Percentiles rank a stretch among this genome's conserved stretches.
Conservation (phyloP, 2,329 filamentous ascomycete species). For the Curvularia lunata region DNA sequence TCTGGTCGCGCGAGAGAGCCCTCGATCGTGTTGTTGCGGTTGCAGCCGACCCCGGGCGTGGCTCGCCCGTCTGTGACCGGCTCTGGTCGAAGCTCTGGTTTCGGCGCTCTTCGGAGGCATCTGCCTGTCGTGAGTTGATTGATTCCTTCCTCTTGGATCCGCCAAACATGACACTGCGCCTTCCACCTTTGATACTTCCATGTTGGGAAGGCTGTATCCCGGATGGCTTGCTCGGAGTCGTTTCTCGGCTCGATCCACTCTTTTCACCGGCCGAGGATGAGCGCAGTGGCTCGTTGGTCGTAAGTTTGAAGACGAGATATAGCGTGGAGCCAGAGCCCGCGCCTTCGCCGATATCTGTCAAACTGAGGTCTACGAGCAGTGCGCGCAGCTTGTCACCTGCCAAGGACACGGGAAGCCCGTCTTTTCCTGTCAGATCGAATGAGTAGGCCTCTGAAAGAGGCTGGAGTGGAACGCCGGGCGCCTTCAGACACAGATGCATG, state of each 20-base stretch:
- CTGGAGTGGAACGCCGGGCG: constrained; percentile 65
- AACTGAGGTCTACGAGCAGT: constrained; percentile 84
- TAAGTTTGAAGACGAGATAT: constrained; percentile 82
- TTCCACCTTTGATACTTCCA: constrained; percentile 51
- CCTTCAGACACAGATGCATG: constrained; percentile 77
- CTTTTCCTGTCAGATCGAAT: constrained; percentile 76
- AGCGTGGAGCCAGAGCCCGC: constrained; percentile 73
- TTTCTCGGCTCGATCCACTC: constrained; percentile 34
- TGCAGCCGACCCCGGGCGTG: constrained; percentile 37
- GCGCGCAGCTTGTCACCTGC: constrained; percentile 76
- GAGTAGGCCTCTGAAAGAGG: constrained; percentile 83
- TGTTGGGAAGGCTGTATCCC: constrained; percentile 40
- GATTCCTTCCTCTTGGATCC: constrained; percentile 59
- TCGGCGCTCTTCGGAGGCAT: constrained; percentile 26
- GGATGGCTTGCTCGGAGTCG: constrained; percentile 28
- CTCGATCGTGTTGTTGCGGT: constrained; percentile 38
- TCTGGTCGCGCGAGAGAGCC: constrained; percentile 50
- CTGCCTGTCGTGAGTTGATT: constrained; percentile 29
- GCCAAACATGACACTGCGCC: constrained; percentile 70
- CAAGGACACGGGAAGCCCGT: constrained; percentile 69
- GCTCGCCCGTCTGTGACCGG: constrained; percentile 32
- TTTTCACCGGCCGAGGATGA: constrained; percentile 39
- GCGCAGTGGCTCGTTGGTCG: constrained; percentile 62
- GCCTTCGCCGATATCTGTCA: constrained; percentile 72
- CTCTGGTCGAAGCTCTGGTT: constrained; percentile 34